Evolutionary conservation across 1,284 basidiomycete genomes (phyloP), one percentile per base, ranked within the genome.

Genomic region (Pyrrhoderma lamaoense): DNA sequence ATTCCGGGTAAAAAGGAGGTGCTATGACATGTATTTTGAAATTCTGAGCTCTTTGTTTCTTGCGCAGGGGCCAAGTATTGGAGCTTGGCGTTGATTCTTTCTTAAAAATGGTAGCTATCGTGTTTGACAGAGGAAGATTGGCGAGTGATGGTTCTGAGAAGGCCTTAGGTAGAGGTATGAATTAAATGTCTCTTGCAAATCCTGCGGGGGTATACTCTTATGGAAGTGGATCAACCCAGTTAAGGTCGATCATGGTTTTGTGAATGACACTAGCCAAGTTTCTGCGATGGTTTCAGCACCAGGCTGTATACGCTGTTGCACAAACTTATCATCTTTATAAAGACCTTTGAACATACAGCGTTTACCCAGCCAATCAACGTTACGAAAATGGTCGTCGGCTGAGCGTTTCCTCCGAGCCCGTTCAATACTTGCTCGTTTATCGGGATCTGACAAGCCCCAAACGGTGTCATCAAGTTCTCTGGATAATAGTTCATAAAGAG

Each of bases 311-410:
- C 53, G 53, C 16, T 51, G 51, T 22, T 47, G 48, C 11, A 40
- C 43, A 21, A 52, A 46, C 5, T 52, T 44, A 18, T 56, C 53
- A 44, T 58, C 55, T 25, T 47, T 51, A 42, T 55, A 51, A 38
- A 59, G 40, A 19, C 57, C 57, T 42, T 51, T 56, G 46, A 58
- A 58, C 57, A 59, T 58, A 38, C 43, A 58, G 35, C 57, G 51
- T 38, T 56, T 51, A 25, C 57, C 58, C 14, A 59, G 45, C 51
- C 53, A 57, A 27, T 59, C 58, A 2, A 57, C 58, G 34, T 56
- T 52, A 27, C 52, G 43, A 21, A 58, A 46, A 9, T 49, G 42
- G 16, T 49, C 13, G 4, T 50, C 49, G 5, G 38, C 7, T 8
- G 56, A 38, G n/a, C 53, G 46, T 13, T 45, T 47, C 39, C 47